Evolutionary conservation across 148 eudicot genomes (phyloP).

Genomic region (Rhododendron henanense): DNA sequence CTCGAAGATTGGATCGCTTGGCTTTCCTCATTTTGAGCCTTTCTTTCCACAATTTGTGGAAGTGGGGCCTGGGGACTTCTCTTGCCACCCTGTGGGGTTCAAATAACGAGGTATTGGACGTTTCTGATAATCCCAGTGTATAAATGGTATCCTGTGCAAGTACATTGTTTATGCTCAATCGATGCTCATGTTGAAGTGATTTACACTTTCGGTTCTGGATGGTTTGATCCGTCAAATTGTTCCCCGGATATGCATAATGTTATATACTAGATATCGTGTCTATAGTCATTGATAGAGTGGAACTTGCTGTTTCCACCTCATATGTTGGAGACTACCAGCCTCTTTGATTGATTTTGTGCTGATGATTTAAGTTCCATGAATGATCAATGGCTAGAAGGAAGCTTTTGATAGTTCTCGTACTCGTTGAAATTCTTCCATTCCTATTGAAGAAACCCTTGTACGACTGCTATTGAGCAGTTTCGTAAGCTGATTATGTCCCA

Average conservation of each 20-base stretch:
- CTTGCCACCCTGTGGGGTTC: neutral
- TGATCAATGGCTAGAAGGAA: neutral
- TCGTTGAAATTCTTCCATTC: neutral
- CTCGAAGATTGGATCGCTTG: constrained; percentile 52
- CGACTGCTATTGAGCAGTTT: neutral
- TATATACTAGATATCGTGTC: neutral
- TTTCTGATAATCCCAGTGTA: neutral
- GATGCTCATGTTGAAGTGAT: neutral
- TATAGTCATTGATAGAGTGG: neutral
- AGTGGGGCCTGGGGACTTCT: neutral
- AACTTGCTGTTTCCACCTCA: neutral
- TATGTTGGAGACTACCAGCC: neutral
- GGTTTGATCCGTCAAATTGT: neutral
- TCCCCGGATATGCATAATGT: neutral
- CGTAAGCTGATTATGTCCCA: neutral
- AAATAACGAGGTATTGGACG: neutral
- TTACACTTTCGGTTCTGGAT: neutral
- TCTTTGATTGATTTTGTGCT: neutral
- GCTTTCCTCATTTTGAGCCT: neutral
- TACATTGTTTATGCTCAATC: neutral
- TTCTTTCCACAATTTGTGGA: neutral
- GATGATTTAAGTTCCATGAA: neutral
- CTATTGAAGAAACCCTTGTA: neutral
- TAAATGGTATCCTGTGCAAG: neutral
- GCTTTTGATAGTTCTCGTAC: neutral